Conservation (phyloP, 2,329 filamentous ascomycete genomes). For the Sporothrix phasma region DNA sequence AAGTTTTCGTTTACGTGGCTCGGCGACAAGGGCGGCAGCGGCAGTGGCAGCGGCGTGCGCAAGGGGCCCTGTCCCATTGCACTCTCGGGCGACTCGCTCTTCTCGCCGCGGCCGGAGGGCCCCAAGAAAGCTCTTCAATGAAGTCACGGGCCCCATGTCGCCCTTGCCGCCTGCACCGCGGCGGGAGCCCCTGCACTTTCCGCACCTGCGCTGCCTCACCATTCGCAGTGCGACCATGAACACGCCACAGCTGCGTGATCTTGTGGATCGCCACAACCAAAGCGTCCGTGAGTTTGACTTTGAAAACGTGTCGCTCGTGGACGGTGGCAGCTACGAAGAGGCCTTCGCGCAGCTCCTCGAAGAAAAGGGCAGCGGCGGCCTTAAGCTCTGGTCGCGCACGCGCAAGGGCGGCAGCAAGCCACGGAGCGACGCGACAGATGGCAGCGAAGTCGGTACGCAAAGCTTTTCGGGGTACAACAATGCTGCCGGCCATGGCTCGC, state of each 20-base stretch:
- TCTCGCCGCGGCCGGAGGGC: slow-evolving; percentile 44
- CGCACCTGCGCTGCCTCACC: slow-evolving; percentile 55
- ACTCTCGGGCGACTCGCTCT: slow-evolving; percentile 59
- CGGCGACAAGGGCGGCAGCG: slow-evolving; percentile 30
- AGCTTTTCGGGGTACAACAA: too few species aligned
- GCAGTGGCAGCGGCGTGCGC: slow-evolving; percentile 19
- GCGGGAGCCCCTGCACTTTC: slow-evolving; percentile 52
- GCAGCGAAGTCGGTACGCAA: not conserved
- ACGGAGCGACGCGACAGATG: slow-evolving; percentile 4
- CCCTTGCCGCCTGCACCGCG: slow-evolving; percentile 44
- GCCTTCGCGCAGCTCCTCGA: slow-evolving; percentile 62
- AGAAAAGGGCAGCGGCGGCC: slow-evolving; percentile 31
- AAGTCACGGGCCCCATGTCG: slow-evolving; percentile 56
- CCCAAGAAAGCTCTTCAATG: slow-evolving; percentile 52
- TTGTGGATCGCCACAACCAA: slow-evolving; percentile 57
- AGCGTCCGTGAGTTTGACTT: slow-evolving; percentile 72
- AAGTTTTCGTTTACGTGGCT: slow-evolving; percentile 71
- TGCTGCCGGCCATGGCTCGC: not conserved
- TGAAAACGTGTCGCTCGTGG: slow-evolving; percentile 60
- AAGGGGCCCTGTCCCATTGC: slow-evolving; percentile 67
- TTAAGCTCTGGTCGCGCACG: slow-evolving; percentile 33
- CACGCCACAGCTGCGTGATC: slow-evolving; percentile 56
- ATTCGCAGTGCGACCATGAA: slow-evolving; percentile 66
- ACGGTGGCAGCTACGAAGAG: slow-evolving; percentile 67
- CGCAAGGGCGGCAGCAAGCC: slow-evolving; percentile 27